Conservation (phyloP, 148 eudicot species). For the Pouteria glomerata region DNA sequence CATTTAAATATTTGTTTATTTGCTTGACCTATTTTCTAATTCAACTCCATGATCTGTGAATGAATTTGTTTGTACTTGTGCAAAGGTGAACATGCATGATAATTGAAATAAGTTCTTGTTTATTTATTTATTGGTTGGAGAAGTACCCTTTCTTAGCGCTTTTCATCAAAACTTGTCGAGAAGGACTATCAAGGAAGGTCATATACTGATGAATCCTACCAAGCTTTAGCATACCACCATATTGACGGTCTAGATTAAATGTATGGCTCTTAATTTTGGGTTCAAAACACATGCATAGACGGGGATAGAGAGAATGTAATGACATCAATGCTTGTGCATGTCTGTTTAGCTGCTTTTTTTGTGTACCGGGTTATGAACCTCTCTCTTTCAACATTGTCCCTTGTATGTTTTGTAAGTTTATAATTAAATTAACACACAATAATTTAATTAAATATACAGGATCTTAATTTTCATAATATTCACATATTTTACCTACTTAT, state of each 20-base stretch:
- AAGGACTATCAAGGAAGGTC: neutral
- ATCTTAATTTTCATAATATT: no score
- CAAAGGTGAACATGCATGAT: neutral
- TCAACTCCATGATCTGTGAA: neutral
- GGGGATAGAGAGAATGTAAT: neutral
- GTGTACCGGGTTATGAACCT: neutral
- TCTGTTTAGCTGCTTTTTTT: neutral
- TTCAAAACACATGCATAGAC: neutral
- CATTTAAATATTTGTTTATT: neutral
- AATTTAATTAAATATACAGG: no score
- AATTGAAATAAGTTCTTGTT: neutral
- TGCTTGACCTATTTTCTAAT: neutral
- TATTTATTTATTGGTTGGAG: neutral
- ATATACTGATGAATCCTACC: neutral
- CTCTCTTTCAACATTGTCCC: neutral
- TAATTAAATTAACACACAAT: no score
- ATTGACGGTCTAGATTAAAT: neutral
- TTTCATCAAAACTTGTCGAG: neutral
- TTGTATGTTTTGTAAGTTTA: neutral
- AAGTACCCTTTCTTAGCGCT: neutral
- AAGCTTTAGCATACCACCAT: neutral
- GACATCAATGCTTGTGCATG: neutral
- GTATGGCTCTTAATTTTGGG: neutral
- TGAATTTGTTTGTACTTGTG: neutral
- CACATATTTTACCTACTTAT: no score